phyloP scores from a whole-genome alignment of 1,284 basidiomycete genomes.

The Pseudozyma tsukubaensis region DNA sequence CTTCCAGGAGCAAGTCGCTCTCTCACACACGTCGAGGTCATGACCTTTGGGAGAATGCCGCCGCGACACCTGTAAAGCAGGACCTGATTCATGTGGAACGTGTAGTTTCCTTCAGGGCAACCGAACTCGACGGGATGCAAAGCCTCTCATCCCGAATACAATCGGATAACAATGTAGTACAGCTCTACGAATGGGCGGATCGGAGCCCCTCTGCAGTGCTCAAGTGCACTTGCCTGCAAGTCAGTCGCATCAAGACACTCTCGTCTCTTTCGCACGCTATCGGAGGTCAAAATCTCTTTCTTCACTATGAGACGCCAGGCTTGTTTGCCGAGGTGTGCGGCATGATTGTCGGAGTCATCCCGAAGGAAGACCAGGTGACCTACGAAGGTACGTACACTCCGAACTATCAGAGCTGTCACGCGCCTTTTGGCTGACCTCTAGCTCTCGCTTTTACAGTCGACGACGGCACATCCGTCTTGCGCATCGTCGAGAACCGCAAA shows the following conservation, averaged over 20 bases:
- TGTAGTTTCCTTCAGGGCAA: not conserved
- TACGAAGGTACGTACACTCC: constrained; percentile 45
- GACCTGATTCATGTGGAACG: not conserved
- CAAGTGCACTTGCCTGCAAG: constrained; percentile 37
- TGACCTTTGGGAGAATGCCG: not conserved
- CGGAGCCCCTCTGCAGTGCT: constrained; percentile 16
- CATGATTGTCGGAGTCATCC: constrained; percentile 41
- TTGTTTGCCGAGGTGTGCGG: constrained; percentile 38
- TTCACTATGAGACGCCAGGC: constrained; percentile 32
- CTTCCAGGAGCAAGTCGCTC: no score
- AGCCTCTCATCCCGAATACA: constrained; percentile 5
- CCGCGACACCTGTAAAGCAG: not conserved
- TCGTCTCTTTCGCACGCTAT: constrained; percentile 26
- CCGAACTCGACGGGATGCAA: constrained; percentile 10
- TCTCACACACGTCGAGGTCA: not conserved
- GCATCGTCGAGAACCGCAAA: constrained; percentile 34
- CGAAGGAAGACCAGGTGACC: constrained; percentile 39
- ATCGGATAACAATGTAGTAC: constrained; percentile 28
- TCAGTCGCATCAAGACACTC: constrained; percentile 15
- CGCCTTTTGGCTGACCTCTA: not conserved
- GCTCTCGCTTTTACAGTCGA: constrained; percentile 27
- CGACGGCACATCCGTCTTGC: constrained; percentile 48
- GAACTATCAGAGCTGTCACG: no score
- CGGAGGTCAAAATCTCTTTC: constrained; percentile 32
- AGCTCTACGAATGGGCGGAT: constrained; percentile 39